Conservation (phyloP, 1,284 basidiomycete species). For the Termitomyces sp. region DNA sequence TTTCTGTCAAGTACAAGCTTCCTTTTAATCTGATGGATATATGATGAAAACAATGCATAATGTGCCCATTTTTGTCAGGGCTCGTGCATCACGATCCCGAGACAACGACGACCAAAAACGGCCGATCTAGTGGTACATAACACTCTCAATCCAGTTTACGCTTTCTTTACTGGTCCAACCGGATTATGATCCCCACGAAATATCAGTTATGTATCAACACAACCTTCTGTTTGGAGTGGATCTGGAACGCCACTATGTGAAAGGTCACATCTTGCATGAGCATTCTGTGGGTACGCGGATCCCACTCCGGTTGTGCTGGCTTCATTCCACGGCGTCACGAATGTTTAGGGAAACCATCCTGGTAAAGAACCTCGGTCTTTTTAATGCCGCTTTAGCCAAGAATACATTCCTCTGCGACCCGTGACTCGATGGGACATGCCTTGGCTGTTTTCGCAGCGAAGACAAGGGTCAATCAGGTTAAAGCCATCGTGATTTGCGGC, state of each 20-base stretch:
- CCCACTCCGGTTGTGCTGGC: not conserved
- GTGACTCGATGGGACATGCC: not conserved
- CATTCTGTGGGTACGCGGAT: not conserved
- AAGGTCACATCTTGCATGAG: not conserved
- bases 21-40: not conserved
- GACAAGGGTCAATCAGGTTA: not conserved
- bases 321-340: not conserved
- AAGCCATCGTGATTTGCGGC: slow-evolving; percentile 2
- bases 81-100: no score
- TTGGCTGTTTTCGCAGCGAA: not conserved
- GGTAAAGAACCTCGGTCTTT: not conserved
- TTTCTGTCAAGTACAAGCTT: not conserved
- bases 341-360: not conserved
- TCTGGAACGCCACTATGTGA: not conserved
- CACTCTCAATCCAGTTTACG: not conserved
- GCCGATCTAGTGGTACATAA: not conserved
- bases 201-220: no score
- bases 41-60: no score
- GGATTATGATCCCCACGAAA: not conserved
- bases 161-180: not conserved
- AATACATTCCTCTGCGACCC: not conserved
- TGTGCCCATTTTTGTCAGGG: no score
- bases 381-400: no score
- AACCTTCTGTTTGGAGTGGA: not conserved
- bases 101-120: no score